phyloP scores from a whole-genome alignment of 2,329 filamentous ascomycete genomes.

The Aspergillus felis region DNA sequence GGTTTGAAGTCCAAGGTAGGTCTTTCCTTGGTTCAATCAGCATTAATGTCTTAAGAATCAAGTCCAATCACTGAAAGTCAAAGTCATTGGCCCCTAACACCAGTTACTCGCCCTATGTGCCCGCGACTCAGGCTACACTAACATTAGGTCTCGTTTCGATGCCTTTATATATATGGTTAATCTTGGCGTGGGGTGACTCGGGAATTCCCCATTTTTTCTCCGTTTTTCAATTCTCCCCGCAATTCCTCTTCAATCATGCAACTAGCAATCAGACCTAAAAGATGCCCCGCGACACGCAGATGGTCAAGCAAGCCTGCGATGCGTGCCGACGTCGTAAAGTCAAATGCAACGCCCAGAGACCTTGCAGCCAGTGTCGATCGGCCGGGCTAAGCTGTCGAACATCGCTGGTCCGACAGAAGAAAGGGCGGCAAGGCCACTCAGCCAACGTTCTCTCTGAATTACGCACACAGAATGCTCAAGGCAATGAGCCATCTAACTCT shows the following conservation, averaged over 20 bases:
- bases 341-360: slow-evolving; percentile 15
- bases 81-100: neutral
- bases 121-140: neutral
- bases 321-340: slow-evolving; percentile 23
- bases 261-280: neutral
- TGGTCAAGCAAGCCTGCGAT: slow-evolving; percentile 18
- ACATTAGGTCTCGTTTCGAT: neutral
- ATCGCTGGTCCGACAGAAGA: slow-evolving; percentile 13
- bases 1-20: neutral
- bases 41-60: no score
- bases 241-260: neutral
- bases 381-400: slow-evolving; percentile 16
- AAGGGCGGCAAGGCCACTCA: slow-evolving; percentile 19
- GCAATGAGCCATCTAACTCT: neutral
- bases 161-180: neutral
- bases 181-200: neutral
- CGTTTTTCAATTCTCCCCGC: neutral
- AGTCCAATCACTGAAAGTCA: neutral
- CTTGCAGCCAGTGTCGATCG: slow-evolving; percentile 16
- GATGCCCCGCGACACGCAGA: slow-evolving; percentile 6
- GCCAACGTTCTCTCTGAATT: slow-evolving; percentile 20
- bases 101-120: no score
- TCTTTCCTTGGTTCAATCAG: no score
- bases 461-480: slow-evolving; percentile 2
- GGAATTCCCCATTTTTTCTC: neutral